These are phyloP conservation scores for Venturia asperata DNA, from an alignment of 2,329 filamentous ascomycete genomes.

Conservation along the genomic window DNA sequence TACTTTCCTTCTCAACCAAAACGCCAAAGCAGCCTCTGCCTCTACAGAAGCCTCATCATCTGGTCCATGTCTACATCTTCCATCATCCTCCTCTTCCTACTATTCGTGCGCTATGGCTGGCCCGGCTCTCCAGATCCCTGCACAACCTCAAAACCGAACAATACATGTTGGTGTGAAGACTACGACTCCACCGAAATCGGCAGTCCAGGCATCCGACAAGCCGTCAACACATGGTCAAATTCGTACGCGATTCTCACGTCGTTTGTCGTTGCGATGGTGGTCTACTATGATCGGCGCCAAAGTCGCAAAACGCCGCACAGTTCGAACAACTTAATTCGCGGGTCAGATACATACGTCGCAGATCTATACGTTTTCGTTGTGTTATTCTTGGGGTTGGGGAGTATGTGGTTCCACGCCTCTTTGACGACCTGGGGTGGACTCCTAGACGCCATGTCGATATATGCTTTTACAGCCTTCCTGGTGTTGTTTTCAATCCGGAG, in stretches of 20 bases:
- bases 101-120: not conserved
- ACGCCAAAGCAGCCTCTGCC: not conserved
- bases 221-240: not conserved
- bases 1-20: not conserved
- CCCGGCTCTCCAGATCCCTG: not conserved
- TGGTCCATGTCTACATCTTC: not conserved
- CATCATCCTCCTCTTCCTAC: not conserved
- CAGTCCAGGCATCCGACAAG: not conserved
- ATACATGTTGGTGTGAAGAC: not conserved
- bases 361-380: not conserved
- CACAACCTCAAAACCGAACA: not conserved
- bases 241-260: not conserved
- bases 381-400: not conserved
- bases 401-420: not conserved
- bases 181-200: not conserved
- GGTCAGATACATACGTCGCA: not conserved
- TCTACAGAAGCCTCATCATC: not conserved
- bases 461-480: not conserved
- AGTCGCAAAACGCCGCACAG: not conserved
- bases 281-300: not conserved
- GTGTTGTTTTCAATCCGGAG: not conserved
- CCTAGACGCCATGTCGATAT: not conserved
- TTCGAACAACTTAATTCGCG: not conserved
- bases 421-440: not conserved
- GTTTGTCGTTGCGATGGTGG: not conserved